Base-by-base conservation (phyloP, 176 grass and related monocot species). In the Eragrostis curvula region DNA sequence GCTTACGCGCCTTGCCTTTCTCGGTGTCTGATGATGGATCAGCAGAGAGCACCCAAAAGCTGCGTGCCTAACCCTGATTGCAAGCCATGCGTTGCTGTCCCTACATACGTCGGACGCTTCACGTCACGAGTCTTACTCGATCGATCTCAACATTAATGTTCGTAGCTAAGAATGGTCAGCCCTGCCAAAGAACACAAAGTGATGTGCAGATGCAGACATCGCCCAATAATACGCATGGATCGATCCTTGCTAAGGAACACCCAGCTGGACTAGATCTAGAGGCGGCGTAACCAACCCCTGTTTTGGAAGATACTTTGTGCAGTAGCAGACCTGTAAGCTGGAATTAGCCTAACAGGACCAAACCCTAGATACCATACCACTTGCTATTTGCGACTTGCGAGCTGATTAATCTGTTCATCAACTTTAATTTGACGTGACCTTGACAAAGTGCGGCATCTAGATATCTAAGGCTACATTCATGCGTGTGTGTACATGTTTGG, bases 61-160 rank as follows among this genome's bases (percentile, higher is more conserved):
- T 75, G 18, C n/a, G 43, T 65, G 69, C 59, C 75, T 17, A 65
- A 32, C 45, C 45, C 11, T 71, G 66, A 62, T 23, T 12, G 49
- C 40, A 28, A 61, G 57, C 15, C 43, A n/a, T 74, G 18, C 61
- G 75, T 48, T 41, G 78, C 42, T 44, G 62, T 53, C n/a, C 10
- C 9, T 36, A 9, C 32, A 23, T 61, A 69, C 85, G 70, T 87
- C 30, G 16, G 53, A 14, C 27, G 79, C 32, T 23, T 82, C 73
- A 53, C 64, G 64, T 77, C 65, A 87, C 30, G 21, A 8, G 63
- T 23, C 76, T 47, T 65, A n/a, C 6, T 50, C 10, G 9, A 23
- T 21, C 59, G 5, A 24, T 1, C 11, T 65, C 10, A 66, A 20
- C 23, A 43, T 57, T 21, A 43, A 78, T 32, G 44, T 24, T 59